Base-by-base conservation (phyloP, 2,329 filamentous ascomycete genomes). In the Juglanconis sp. region DNA sequence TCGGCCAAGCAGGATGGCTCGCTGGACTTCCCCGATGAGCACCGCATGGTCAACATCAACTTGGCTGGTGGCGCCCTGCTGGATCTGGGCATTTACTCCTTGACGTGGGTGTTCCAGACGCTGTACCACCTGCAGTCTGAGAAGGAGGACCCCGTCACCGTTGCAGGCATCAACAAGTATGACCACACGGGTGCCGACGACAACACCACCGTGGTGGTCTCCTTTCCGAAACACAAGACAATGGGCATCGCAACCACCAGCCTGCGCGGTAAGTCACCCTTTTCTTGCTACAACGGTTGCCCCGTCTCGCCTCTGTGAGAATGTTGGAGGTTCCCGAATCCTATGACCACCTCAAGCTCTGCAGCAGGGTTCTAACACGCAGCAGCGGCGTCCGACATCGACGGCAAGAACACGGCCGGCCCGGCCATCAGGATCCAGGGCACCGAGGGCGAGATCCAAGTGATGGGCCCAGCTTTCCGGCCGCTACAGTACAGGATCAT, bases 91-190 rank as follows among this genome's bases (percentile, higher is more conserved):
- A 89, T 96, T 73, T 96, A 96, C 78, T 86, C 90, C 51, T 76
- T 96, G 63, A 96, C 91, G 36, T 96, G 92, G 92, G 83, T 95
- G 53, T 96, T 94, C 81, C 91, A 96, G 76, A 89, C 88, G 49
- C 82, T 96, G 34, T 96, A 96, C 76, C 90, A 92, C 73, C 85
- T 89, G 3, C 89, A 93, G 69, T 81, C 87, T 2, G 80, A 87
- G 65, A 81, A 83, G 31, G 83, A 91, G 72, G 70, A 82, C 1
- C 92, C 92, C 5, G 81, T 78, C 49, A 87, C 95, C 3, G 76
- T 86, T 9, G 83, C 87, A 1, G 85, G 89, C 56, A 85, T 92
- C 68, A 86, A 85, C 70, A 89, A 89, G 70, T 91, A 91, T 74
- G 72, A 77, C 34, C 79, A 79, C 63, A 91, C 89, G 1, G 90